Percentiles rank a stretch among this genome's conserved stretches.
Evolutionary conservation across 345 rosid genomes (phyloP).

Genomic region (Kernera saxatilis): DNA sequence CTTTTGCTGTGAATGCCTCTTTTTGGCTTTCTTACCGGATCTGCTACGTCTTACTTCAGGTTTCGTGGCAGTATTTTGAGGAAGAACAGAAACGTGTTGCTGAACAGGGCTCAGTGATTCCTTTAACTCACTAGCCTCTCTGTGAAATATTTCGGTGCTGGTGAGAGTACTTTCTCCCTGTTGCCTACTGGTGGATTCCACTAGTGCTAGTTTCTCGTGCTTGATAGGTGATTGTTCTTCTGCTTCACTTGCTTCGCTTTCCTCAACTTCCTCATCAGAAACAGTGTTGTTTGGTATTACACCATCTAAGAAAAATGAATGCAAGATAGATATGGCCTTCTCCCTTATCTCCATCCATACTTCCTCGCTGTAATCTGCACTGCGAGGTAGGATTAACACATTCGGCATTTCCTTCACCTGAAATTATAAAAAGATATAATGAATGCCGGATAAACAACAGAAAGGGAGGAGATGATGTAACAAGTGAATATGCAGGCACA

Average conservation of each 20-base stretch:
- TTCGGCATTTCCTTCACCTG: slow-evolving; percentile 99
- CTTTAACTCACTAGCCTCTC: slow-evolving; percentile 40
- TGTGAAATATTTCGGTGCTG: slow-evolving; percentile 50
- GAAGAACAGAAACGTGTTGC: slow-evolving; percentile 42
- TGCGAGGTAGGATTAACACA: slow-evolving; percentile 90
- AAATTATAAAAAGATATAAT: background rate
- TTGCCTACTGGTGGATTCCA: slow-evolving; percentile 45
- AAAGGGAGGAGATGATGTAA: background rate
- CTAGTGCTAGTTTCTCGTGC: slow-evolving; percentile 40
- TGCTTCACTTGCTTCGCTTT: slow-evolving; percentile 48
- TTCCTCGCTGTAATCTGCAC: slow-evolving; percentile 99
- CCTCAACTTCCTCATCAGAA: slow-evolving; percentile 80
- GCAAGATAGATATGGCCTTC: slow-evolving; percentile 79
- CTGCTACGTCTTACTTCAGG: slow-evolving; percentile 70
- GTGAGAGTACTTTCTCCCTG: slow-evolving; percentile 42
- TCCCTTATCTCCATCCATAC: slow-evolving; percentile 99
- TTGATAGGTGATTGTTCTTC: slow-evolving; percentile 38
- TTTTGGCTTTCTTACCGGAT: slow-evolving; percentile 93
- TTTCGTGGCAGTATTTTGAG: slow-evolving; percentile 41
- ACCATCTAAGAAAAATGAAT: slow-evolving; percentile 77
- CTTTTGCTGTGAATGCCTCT: slow-evolving; percentile 79
- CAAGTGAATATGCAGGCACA: background rate
- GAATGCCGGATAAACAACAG: background rate
- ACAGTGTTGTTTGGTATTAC: slow-evolving; percentile 59
- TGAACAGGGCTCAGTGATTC: slow-evolving; percentile 56